Conservation (phyloP, 257 asterid species). For the Solanum chaucha region DNA sequence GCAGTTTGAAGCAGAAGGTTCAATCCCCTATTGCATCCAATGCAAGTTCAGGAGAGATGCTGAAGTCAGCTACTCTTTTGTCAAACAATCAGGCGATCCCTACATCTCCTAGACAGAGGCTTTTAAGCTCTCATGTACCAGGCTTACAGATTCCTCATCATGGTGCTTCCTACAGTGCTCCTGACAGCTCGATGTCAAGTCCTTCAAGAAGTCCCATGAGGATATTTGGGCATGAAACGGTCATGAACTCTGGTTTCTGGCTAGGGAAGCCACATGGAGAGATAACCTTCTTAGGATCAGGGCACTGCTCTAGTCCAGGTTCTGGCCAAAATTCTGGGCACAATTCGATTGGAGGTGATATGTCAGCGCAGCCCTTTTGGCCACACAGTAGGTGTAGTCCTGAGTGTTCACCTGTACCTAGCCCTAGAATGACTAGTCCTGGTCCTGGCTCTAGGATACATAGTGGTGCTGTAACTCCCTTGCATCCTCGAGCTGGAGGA, state of each 20-base stretch:
- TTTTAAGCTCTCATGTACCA: conserved; percentile 16
- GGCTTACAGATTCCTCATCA: conserved; percentile 21
- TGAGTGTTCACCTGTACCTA: conserved; percentile 78
- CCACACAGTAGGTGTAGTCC: conserved; percentile 92
- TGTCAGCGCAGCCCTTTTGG: conserved; percentile 74
- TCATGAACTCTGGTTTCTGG: conserved; percentile 38
- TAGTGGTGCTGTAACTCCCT: conserved; percentile 96
- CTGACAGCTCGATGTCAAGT: conserved; percentile 39
- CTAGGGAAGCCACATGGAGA: conserved; percentile 58
- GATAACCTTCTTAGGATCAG: conserved; percentile 68
- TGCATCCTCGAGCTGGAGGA: conserved; percentile 83
- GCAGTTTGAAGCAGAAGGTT: conserved; percentile 27
- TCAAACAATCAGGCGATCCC: conserved; percentile 12
- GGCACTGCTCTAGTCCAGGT: conserved; percentile 96
- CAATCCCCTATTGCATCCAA: conserved; percentile 11
- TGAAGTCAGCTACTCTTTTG: conserved; percentile 11
- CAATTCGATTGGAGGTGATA: conserved; percentile 93
- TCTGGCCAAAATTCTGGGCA: conserved; percentile 96
- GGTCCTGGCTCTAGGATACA: conserved; percentile 94
- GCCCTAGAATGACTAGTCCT: conserved; percentile 92
- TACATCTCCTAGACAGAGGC: conserved; percentile 17
- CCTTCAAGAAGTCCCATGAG: conserved; percentile 89
- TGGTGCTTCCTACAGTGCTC: conserved; percentile 16
- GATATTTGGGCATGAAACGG: conserved; percentile 51
- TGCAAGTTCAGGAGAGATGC: conserved; percentile 14